Conservation (phyloP, 2,329 filamentous ascomycete species). For the Aspergillus aculeatus region DNA sequence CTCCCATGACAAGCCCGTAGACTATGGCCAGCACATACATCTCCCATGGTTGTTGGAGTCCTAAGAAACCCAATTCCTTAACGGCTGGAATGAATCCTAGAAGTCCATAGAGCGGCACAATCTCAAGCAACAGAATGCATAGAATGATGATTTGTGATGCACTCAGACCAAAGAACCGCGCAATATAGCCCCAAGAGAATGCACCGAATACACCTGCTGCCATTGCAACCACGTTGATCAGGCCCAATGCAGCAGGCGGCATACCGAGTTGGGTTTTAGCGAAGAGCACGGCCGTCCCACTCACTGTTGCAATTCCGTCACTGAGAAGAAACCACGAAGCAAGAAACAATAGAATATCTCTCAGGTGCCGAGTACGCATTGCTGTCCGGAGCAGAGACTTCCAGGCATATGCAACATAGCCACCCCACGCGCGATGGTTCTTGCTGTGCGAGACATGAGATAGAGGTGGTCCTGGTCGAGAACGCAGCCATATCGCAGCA, state of each 20-base stretch:
- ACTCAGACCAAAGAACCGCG: conserved; percentile 64
- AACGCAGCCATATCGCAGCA: conserved; percentile 79
- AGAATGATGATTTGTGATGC: conserved; percentile 87
- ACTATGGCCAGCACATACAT: conserved; percentile 91
- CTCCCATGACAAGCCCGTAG: conserved; percentile 93
- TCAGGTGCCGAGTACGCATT: conserved; percentile 68
- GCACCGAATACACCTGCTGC: conserved; percentile 80
- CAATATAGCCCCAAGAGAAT: conserved; percentile 83
- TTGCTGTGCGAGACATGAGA: conserved; percentile 41
- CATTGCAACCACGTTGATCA: conserved; percentile 93
- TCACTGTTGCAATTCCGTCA: conserved; percentile 91
- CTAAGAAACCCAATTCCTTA: conserved; percentile 69
- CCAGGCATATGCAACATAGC: conserved; percentile 83
- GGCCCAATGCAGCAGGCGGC: conserved; percentile 79
- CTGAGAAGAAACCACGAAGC: conserved; percentile 92
- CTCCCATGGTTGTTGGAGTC: conserved; percentile 92
- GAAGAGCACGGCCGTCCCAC: conserved; percentile 90
- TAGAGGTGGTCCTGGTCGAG: conserved; percentile 83
- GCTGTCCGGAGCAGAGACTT: conserved; percentile 78
- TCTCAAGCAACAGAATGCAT: conserved; percentile 86
- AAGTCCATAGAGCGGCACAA: conserved; percentile 89
- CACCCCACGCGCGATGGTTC: conserved; percentile 56
- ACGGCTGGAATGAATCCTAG: conserved; percentile 83
- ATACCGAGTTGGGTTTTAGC: conserved; percentile 92
- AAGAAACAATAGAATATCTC: conserved; percentile 81